phyloP scores from a whole-genome alignment of 163 green algal genomes.

The Chlamydomonas reinhardtii region DNA sequence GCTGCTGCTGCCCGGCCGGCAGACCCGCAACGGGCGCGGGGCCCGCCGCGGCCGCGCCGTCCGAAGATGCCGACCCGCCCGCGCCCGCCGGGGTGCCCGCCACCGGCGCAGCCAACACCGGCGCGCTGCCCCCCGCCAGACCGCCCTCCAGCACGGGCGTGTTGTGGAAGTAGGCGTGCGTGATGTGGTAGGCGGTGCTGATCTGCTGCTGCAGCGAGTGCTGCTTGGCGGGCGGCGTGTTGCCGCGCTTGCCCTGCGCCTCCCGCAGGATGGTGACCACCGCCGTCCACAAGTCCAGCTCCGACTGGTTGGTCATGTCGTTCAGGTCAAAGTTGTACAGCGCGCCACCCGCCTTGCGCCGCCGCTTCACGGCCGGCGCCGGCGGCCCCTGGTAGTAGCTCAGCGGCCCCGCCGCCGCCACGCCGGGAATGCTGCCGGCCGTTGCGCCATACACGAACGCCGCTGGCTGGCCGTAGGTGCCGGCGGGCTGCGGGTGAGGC shows the following conservation, averaged over 20 bases:
- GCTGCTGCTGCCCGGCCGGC: neutral
- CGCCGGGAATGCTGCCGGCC: neutral
- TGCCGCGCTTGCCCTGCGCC: slow-evolving; percentile 1
- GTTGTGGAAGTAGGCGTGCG: neutral
- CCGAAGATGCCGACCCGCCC: too few relatives aligned
- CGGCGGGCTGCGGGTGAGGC: too few relatives aligned
- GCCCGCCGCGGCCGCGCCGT: too few relatives aligned
- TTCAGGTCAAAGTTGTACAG: neutral
- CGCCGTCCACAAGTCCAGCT: slow-evolving; percentile 34
- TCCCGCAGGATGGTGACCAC: neutral
- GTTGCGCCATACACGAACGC: neutral
- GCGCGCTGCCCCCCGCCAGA: neutral
- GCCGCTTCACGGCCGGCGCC: slow-evolving; percentile 12
- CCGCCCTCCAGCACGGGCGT: neutral
- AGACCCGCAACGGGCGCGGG: neutral
- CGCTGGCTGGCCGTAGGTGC: too few relatives aligned
- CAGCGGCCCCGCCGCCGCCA: neutral
- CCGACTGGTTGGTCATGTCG: neutral
- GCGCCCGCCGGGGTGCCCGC: neutral
- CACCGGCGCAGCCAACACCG: neutral
- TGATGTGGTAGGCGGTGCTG: neutral
- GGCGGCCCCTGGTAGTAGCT: slow-evolving; percentile 26
- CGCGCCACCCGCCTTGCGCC: slow-evolving; percentile 1
- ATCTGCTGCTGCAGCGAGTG: neutral
- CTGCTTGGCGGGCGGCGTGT: slow-evolving; percentile 1